Percentiles rank a stretch among this genome's conserved stretches.
Conservation (phyloP, 768 basidiomycete genomes). For the Lentinus tigrinus region DNA sequence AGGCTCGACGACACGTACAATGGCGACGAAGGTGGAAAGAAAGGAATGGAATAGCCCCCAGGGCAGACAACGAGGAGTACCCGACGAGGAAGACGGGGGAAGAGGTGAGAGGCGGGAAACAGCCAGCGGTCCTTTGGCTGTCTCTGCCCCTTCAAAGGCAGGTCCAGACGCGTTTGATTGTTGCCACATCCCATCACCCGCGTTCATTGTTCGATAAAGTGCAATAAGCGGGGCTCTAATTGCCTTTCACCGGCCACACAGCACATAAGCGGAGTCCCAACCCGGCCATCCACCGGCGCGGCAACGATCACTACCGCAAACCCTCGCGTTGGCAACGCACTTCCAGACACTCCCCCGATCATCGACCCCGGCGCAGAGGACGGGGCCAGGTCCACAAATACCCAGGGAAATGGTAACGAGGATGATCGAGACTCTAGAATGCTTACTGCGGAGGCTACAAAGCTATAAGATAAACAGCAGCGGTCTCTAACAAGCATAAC, state of each 20-base stretch:
- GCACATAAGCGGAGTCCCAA: not conserved
- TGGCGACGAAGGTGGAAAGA: slow-evolving; percentile 24
- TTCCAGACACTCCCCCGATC: slow-evolving; percentile 13
- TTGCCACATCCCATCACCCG: slow-evolving; percentile 1
- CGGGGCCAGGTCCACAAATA: not conserved
- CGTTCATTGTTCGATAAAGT: not conserved
- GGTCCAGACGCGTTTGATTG: slow-evolving; percentile 7
- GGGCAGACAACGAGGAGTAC: slow-evolving; percentile 27
- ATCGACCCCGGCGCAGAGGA: not conserved
- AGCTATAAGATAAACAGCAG: not conserved
- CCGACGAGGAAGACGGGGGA: slow-evolving; percentile 22
- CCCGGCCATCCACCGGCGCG: not conserved
- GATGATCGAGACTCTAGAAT: not conserved
- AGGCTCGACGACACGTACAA: slow-evolving; percentile 19
- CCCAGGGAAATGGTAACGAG: not conserved
- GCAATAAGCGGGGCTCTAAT: not conserved
- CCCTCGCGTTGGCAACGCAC: slow-evolving; percentile 14
- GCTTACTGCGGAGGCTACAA: not conserved
- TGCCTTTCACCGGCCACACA: not conserved
- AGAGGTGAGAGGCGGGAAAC: slow-evolving; percentile 14
- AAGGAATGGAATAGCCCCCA: slow-evolving; percentile 33
- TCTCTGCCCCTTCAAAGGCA: not conserved
- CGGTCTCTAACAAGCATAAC: not conserved
- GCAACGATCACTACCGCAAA: slow-evolving; percentile 13
- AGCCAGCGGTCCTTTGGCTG: not conserved